Percentiles rank a stretch among this genome's conserved stretches.
Conservation (phyloP, 208 protist genomes). For the Acanthamoeba triangularis region DNA sequence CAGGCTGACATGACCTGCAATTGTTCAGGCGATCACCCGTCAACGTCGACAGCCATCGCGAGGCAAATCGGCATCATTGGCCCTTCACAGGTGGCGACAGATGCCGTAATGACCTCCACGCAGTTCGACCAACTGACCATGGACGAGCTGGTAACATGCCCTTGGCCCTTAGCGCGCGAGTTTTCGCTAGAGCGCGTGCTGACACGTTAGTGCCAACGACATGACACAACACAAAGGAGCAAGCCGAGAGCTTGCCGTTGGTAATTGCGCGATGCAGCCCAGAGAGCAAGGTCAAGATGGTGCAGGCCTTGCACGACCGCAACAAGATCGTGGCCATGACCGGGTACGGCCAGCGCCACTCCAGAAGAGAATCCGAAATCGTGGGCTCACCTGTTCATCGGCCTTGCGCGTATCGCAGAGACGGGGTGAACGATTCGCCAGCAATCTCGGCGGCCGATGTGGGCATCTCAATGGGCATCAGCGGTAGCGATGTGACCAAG, state of each 20-base stretch:
- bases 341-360: slow-evolving; percentile 60
- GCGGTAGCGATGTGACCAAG: slow-evolving; percentile 87
- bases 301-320: slow-evolving; percentile 5
- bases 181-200: background rate
- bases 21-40: slow-evolving; percentile 92
- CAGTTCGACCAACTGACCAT: slow-evolving; percentile 76
- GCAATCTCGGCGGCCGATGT: slow-evolving; percentile 94
- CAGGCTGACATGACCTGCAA: background rate
- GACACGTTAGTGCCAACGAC: background rate
- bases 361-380: background rate
- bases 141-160: slow-evolving; percentile 52
- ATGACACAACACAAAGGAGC: slow-evolving; percentile 69
- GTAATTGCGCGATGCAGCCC: slow-evolving; percentile 90
- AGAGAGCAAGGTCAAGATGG: slow-evolving; percentile 85
- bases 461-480: slow-evolving; percentile 95
- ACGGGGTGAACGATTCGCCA: slow-evolving; percentile 96
- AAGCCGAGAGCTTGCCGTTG: slow-evolving; percentile 92
- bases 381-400: background rate
- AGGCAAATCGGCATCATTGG: slow-evolving; percentile 94
- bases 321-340: slow-evolving; percentile 94
- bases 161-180: background rate
- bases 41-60: slow-evolving; percentile 94
- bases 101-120: slow-evolving; percentile 72
- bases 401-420: slow-evolving; percentile 76
- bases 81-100: background rate